These are phyloP conservation scores for Beauveria varroae DNA, from an alignment of 2,329 filamentous ascomycete genomes.

Conservation along the genomic window DNA sequence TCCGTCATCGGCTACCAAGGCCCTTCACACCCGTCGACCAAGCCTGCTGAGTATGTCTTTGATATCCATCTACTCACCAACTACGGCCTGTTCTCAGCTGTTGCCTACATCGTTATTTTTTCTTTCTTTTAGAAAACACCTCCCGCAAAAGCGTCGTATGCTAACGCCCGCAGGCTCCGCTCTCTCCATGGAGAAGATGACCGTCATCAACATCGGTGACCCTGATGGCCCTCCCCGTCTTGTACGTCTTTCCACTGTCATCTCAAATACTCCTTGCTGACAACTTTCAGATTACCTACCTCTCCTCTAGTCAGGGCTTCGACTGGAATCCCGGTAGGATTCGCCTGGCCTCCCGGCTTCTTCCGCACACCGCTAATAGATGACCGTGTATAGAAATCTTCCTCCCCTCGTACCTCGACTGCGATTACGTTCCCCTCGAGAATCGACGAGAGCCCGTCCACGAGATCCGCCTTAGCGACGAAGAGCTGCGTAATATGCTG, in stretches of 20 bases:
- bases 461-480: conserved; percentile 70
- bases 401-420: conserved; percentile 68
- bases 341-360: not conserved
- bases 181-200: conserved; percentile 66
- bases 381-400: conserved; percentile 58
- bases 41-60: conserved; percentile 50
- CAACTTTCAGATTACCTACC: conserved; percentile 60
- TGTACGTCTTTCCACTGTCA: conserved; percentile 37
- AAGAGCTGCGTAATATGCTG: conserved; percentile 63
- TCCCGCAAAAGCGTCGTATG: not conserved
- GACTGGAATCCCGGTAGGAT: conserved; percentile 69
- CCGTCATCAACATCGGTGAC: conserved; percentile 72
- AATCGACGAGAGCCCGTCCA: conserved; percentile 69
- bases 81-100: not conserved
- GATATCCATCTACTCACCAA: not conserved
- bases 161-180: conserved; percentile 49
- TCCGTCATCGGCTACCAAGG: conserved; percentile 43
- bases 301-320: conserved; percentile 72
- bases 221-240: conserved; percentile 65
- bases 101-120: not conserved
- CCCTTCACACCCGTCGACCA: conserved; percentile 48
- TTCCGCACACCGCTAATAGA: conserved; percentile 3
- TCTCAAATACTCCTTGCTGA: not conserved
- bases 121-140: not conserved
- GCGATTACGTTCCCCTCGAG: conserved; percentile 67